phyloP scores from a whole-genome alignment of 1,284 basidiomycete genomes.

The Sanghuangporus baumii region DNA sequence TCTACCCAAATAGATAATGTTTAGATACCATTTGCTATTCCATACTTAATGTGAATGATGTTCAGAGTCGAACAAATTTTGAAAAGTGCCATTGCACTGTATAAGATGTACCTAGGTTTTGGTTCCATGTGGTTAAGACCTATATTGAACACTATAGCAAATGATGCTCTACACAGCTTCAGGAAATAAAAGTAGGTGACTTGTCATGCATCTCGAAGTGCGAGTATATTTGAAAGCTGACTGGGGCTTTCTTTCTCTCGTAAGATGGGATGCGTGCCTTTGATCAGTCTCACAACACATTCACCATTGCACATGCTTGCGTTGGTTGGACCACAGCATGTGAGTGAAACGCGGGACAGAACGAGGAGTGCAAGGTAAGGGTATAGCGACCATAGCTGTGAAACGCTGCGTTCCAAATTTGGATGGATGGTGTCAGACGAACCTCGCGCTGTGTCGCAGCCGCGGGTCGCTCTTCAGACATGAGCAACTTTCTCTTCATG shows the following conservation, averaged over 20 bases:
- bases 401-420: constrained; percentile 19
- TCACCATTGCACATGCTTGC: constrained; percentile 57
- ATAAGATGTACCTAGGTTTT: too few relatives aligned
- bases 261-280: constrained; percentile 70
- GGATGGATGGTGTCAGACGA: constrained; percentile 30
- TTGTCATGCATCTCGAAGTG: background rate
- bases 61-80: too few relatives aligned
- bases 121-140: too few relatives aligned
- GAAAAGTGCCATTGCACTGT: too few relatives aligned
- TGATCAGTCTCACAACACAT: constrained; percentile 87
- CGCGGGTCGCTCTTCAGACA: constrained; percentile 11
- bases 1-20: too few relatives aligned
- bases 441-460: constrained; percentile 27
- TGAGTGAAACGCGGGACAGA: constrained; percentile 93
- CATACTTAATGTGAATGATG: too few relatives aligned
- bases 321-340: constrained; percentile 76
- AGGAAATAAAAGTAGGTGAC: too few relatives aligned
- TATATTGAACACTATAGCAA: too few relatives aligned
- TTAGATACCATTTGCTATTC: too few relatives aligned
- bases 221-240: background rate
- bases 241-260: constrained; percentile 72
- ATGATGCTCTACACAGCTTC: too few relatives aligned
- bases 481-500: constrained; percentile 20
- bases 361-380: constrained; percentile 73
- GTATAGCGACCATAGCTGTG: constrained; percentile 24